Percentiles rank a stretch among this genome's conserved stretches.
phyloP scores from a whole-genome alignment of 176 grass and related monocot genomes.

The Neostapfia colusana region DNA sequence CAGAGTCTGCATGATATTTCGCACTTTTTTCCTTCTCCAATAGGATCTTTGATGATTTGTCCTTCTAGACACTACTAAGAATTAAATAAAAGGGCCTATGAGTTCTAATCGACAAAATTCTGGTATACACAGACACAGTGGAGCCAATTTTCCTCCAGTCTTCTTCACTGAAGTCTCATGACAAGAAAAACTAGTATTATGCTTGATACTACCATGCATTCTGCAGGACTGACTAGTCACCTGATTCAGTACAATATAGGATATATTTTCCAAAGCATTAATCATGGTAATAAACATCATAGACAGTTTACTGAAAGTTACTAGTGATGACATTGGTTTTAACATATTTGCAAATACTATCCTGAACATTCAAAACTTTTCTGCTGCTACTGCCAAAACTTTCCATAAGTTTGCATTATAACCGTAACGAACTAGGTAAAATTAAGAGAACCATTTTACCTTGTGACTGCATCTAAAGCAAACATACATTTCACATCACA shows the following conservation, averaged over 20 bases:
- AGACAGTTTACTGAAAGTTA: not conserved
- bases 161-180: slow-evolving; percentile 26
- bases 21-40: not conserved
- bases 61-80: not conserved
- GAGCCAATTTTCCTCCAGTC: slow-evolving; percentile 30
- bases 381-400: not conserved
- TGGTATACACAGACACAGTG: slow-evolving; percentile 23
- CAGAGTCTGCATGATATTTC: not conserved
- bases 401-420: not conserved
- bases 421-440: not conserved
- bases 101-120: slow-evolving; percentile 20
- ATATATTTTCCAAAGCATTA: not conserved
- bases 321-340: not conserved
- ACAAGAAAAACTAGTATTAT: slow-evolving; percentile 15
- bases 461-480: too few relatives aligned
- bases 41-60: not conserved
- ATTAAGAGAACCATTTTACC: not conserved
- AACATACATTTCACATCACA: too few relatives aligned
- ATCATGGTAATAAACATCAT: not conserved
- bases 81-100: not conserved
- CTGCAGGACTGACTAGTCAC: slow-evolving; percentile 1
- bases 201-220: slow-evolving; percentile 6
- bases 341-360: not conserved
- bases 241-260: not conserved
- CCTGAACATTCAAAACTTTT: not conserved